Evolutionary conservation across 192 early-diverging fungal species (phyloP), one percentile per base, ranked within the genome.

Genomic region (Coemansia sp.): DNA sequence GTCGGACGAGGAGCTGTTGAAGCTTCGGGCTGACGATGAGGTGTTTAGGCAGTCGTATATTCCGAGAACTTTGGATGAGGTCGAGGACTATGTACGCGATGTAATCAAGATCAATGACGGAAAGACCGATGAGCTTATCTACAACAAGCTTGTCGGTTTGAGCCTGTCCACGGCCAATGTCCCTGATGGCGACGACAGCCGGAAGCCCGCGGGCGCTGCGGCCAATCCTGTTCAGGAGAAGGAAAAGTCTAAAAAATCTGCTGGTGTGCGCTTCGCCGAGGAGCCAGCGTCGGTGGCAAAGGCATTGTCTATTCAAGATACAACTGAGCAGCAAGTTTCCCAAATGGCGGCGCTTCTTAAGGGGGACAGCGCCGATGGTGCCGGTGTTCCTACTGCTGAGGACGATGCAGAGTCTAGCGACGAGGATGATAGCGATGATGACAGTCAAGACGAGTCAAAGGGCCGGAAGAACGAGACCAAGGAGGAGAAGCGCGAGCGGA

Each of bases 1-100:
- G 6, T 72, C 87, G 2, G 76, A 86, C 33, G 83, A 85, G 31
- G 80, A 87, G 58, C 78, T 86, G 46, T 75, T 86, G 27, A 81
- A 82, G 57, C 75, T 88, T 63, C 75, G 86, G 41, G 76, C 91
- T 1, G 92, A 96, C 65, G 97, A 97, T 75, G 92, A 93, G 31
- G 93, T 99, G 12, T 99, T 99, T 71, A 85, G 92, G 68, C 88
- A 95, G 70, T 88, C 91, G 29, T 99, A 92, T 75, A 95, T 99
- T 52, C 97, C 97, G 22, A 87, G 94, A 3, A 94, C 93, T 10
- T 85, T 99, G 49, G 91, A 95, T 49, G 95, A 99, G 69, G 94
- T 97, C 46, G 86, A 91, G 55, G 93, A 96, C 74, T 91, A 88
- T 66, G 95, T 96, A 71, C 78, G 90, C 34, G 97, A 97, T 70